phyloP scores from a whole-genome alignment of 2,329 filamentous ascomycete genomes.

The Corinectria fuckeliana region DNA sequence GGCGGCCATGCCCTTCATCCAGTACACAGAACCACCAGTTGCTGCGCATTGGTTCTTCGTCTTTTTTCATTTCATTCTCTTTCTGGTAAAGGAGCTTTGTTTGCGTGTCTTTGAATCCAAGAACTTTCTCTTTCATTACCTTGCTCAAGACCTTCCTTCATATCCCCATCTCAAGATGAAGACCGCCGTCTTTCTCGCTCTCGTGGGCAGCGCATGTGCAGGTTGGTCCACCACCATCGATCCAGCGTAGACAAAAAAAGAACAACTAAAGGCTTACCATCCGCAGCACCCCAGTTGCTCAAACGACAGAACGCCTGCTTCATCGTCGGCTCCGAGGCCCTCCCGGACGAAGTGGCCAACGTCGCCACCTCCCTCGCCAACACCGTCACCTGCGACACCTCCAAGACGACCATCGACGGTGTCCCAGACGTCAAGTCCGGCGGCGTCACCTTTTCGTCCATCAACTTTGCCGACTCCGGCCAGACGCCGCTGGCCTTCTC shows the following conservation, averaged over 20 bases:
- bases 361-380: slow-evolving; percentile 49
- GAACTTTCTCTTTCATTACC: background rate
- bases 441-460: slow-evolving; percentile 55
- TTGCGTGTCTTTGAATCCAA: background rate
- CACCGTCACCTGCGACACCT: slow-evolving; percentile 56
- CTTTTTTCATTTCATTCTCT: background rate
- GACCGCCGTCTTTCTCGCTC: slow-evolving; percentile 21
- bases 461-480: slow-evolving; percentile 61
- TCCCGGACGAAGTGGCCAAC: slow-evolving; percentile 58
- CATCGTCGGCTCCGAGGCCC: slow-evolving; percentile 55
- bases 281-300: slow-evolving; percentile 21
- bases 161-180: slow-evolving; percentile 25
- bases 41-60: background rate
- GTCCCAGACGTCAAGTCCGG: slow-evolving; percentile 65
- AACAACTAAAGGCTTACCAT: background rate
- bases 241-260: background rate
- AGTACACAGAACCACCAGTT: background rate
- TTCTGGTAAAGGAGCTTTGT: background rate
- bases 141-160: background rate
- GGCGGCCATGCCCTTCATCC: background rate
- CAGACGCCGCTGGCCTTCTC: slow-evolving; percentile 61
- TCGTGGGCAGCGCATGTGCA: slow-evolving; percentile 27
- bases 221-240: slow-evolving; percentile 15
- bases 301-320: slow-evolving; percentile 56
- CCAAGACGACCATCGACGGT: slow-evolving; percentile 54